Base-by-base conservation (phyloP, 2,329 filamentous ascomycete species). In the Apiospora kogelbergensis region DNA sequence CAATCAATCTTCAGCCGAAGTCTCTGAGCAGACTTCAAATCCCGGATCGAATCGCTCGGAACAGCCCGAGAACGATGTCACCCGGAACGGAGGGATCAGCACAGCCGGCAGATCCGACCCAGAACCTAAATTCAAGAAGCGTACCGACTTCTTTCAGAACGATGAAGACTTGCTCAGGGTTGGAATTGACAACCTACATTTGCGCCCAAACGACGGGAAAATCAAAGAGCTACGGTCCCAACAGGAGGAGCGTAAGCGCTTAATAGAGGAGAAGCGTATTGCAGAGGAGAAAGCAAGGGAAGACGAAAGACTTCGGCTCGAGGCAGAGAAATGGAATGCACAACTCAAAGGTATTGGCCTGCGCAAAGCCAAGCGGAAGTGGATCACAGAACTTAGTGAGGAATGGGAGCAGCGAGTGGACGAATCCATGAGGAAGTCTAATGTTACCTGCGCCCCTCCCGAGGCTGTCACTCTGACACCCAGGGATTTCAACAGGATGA, bases 401-500 rank as follows among this genome's bases (percentile, higher is more conserved):
- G 48, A 60, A 41, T 67, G 66, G 66, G 44, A 67, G 30, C 33
- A 60, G 48, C 41, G 41, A 41, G 48, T 67, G 6, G 42, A 63
- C 11, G 30, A 63, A 3, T 63, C 48, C 13, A 45, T 63, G 53
- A 37, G 13, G 46, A 40, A 37, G 10, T 46, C 65, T 24, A 67
- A 63, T 17, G 37, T 67, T 2, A 67, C 46, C 22, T 41, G 46
- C 22, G 24, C 66, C 11, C 70, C 71, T n/a, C 78, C 80, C 7
- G 85, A 87, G 70, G 84, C 85, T 1, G 82, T 82, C 2, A 81
- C 85, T 15, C 79, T 93, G 20, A 81, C 76, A 1, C 77, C 81
- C 1, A 86, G 88, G 67, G 91, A 93, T 75, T 90, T 94, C 73
- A 82, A 80, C n/a, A 90, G 85, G 63, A 80, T 94, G 9, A 83